A percentile compares a stretch with the other conserved stretches of the same genome.
phyloP scores from a whole-genome alignment of 2,329 filamentous ascomycete genomes.

The Apiospora malaysiana region DNA sequence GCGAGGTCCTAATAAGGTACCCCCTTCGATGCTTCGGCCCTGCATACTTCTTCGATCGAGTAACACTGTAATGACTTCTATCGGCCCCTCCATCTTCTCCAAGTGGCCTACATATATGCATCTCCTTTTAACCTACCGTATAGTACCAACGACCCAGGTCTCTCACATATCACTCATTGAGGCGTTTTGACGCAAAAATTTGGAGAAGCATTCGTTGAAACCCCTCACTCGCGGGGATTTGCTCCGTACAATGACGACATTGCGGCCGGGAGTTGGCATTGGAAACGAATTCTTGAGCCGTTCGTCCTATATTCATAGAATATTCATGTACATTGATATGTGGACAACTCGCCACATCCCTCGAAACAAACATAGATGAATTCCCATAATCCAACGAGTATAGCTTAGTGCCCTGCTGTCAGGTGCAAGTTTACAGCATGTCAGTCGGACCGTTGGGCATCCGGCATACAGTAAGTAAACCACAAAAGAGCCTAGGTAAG shows the following conservation, averaged over 20 bases:
- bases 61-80: not conserved
- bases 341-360: not conserved
- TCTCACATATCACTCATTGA: not conserved
- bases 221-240: not conserved
- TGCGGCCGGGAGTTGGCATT: not conserved
- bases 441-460: not conserved
- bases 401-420: not conserved
- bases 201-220: not conserved
- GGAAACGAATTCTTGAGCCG: not conserved
- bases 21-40: not conserved
- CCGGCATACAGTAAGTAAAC: not conserved
- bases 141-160: not conserved
- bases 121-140: too few species aligned
- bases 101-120: not conserved
- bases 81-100: not conserved
- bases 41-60: not conserved
- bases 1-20: not conserved
- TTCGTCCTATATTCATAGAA: not conserved
- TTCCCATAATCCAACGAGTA: not conserved
- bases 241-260: conserved; percentile 2
- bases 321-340: not conserved
- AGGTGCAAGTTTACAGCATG: not conserved
- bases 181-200: not conserved
- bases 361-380: not conserved
- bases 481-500: not conserved